A percentile compares a stretch with the other conserved stretches of the same genome.
These are phyloP conservation scores for Alternaria alternata DNA, from an alignment of 2,329 filamentous ascomycete species.

Conservation along the genomic window DNA sequence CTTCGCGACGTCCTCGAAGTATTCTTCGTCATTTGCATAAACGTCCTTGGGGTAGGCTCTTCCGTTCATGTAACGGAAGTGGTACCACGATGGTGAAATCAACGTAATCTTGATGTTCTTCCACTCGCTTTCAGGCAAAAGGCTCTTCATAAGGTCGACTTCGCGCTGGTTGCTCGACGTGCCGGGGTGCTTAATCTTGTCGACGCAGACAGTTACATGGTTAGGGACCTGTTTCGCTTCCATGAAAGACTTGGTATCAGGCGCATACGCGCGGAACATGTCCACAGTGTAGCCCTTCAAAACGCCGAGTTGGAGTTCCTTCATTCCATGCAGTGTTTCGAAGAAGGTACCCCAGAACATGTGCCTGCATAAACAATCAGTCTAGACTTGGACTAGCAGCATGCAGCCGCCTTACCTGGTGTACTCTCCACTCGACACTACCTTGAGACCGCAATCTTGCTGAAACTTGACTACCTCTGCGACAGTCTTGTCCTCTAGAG, in stretches of 20 bases:
- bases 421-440: conserved; percentile 76
- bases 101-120: conserved; percentile 74
- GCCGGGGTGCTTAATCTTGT: conserved; percentile 66
- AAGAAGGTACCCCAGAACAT: conserved; percentile 68
- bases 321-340: conserved; percentile 63
- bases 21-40: conserved; percentile 57
- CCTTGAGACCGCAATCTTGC: conserved; percentile 67
- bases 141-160: conserved; percentile 66
- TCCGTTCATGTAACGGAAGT: conserved; percentile 68
- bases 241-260: conserved; percentile 69
- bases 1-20: conserved; percentile 57
- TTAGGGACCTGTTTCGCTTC: conserved; percentile 64
- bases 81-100: conserved; percentile 73
- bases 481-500: conserved; percentile 71
- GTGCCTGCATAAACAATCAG: conserved; percentile 43
- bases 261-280: conserved; percentile 67
- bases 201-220: conserved; percentile 64
- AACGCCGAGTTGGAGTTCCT: conserved; percentile 56
- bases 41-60: conserved; percentile 56
- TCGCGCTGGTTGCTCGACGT: conserved; percentile 65
- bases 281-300: conserved; percentile 58
- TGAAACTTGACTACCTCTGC: conserved; percentile 71
- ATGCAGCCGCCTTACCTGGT: conserved; percentile 32
- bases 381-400: background rate
- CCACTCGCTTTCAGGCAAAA: conserved; percentile 67